phyloP scores from a whole-genome alignment of 2,329 filamentous ascomycete genomes.

The Talaromyces islandicus region DNA sequence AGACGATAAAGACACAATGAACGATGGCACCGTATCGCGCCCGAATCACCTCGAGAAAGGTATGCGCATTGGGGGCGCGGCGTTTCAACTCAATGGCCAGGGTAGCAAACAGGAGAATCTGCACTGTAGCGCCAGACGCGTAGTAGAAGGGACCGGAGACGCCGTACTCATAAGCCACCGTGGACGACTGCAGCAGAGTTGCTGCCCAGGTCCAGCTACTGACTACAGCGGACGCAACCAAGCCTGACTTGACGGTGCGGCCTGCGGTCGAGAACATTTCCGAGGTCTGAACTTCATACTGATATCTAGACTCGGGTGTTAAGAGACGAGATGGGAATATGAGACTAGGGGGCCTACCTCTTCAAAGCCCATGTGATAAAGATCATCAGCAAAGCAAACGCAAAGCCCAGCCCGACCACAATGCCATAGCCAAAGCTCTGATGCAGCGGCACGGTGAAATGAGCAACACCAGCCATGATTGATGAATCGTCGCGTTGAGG shows the following conservation, averaged over 20 bases:
- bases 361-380: slow-evolving; percentile 65
- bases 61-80: slow-evolving; percentile 79
- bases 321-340: background rate
- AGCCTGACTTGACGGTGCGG: slow-evolving; percentile 78
- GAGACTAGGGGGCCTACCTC: slow-evolving; percentile 33
- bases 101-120: slow-evolving; percentile 84
- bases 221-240: slow-evolving; percentile 85
- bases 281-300: slow-evolving; percentile 72
- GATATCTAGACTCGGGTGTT: slow-evolving; percentile 44
- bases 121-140: slow-evolving; percentile 70
- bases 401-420: slow-evolving; percentile 66
- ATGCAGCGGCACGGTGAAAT: slow-evolving; percentile 29
- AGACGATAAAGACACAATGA: slow-evolving; percentile 74
- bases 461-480: slow-evolving; percentile 1
- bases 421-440: slow-evolving; percentile 73
- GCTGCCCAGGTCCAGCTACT: slow-evolving; percentile 92
- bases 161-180: slow-evolving; percentile 76
- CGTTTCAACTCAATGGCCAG: slow-evolving; percentile 86
- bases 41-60: slow-evolving; percentile 74
- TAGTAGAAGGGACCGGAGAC: slow-evolving; percentile 62
- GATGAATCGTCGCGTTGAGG: background rate
- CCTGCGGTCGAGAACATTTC: slow-evolving; percentile 92
- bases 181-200: slow-evolving; percentile 70
- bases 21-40: slow-evolving; percentile 69
- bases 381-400: slow-evolving; percentile 71